These are phyloP conservation scores for Pseudofabraea citricarpa DNA, from an alignment of 2,329 filamentous ascomycete genomes.

Conservation along the genomic window DNA sequence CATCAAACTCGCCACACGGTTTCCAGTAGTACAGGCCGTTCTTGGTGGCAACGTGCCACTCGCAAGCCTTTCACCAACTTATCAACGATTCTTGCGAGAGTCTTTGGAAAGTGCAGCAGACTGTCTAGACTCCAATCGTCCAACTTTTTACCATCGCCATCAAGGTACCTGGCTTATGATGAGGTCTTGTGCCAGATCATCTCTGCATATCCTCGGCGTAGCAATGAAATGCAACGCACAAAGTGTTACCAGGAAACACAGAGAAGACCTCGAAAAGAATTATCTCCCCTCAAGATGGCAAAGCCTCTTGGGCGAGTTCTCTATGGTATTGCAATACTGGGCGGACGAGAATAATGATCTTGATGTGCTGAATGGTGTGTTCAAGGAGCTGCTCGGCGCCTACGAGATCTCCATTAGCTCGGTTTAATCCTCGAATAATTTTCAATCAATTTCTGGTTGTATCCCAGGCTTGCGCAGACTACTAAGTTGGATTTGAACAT, in stretches of 20 bases:
- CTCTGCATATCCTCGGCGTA: background rate
- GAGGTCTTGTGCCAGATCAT: background rate
- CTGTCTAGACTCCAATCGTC: constrained; percentile 1
- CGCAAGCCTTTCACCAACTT: background rate
- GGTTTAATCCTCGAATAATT: background rate
- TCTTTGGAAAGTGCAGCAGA: background rate
- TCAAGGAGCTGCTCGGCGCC: background rate
- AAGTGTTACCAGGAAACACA: background rate
- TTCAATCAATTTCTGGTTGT: background rate
- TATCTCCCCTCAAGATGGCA: background rate
- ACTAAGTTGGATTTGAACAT: too few relatives aligned
- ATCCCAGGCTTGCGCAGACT: background rate
- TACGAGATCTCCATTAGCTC: too few relatives aligned
- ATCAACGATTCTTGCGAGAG: background rate
- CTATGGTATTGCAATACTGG: background rate
- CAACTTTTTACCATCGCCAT: background rate
- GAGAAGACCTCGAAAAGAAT: background rate
- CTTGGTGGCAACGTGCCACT: background rate
- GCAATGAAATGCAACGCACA: background rate
- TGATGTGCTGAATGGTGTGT: background rate
- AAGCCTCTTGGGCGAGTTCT: background rate
- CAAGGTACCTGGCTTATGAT: constrained; percentile 2
- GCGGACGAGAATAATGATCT: background rate
- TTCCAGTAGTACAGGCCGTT: background rate
- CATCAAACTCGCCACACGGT: background rate